These are phyloP conservation scores for Colletotrichum shisoi DNA, from an alignment of 2,329 filamentous ascomycete genomes.

Conservation along the genomic window DNA sequence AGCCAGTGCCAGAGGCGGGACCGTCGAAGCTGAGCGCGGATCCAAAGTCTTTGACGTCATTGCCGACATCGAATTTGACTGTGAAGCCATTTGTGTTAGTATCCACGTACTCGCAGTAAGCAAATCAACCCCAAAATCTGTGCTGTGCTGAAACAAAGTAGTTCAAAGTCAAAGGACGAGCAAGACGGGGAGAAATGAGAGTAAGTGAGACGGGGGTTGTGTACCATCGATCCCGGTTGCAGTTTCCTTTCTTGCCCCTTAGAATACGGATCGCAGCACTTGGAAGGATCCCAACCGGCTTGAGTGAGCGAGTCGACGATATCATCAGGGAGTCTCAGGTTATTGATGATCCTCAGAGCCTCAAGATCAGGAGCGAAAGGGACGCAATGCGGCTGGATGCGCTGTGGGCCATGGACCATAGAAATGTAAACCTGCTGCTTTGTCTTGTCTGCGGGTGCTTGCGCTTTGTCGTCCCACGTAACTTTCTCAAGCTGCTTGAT, in stretches of 20 bases:
- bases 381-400: neutral
- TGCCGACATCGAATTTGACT: neutral
- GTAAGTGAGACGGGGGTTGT: neutral
- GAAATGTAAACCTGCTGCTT: neutral
- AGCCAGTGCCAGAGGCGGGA: neutral
- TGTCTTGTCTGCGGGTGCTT: neutral
- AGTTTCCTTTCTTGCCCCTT: neutral
- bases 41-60: neutral
- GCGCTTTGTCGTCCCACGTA: neutral
- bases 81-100: neutral
- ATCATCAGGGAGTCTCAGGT: neutral
- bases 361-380: neutral
- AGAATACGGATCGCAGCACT: neutral
- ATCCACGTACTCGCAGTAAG: too few relatives aligned
- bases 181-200: neutral
- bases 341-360: conserved; percentile 8
- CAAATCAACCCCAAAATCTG: too few relatives aligned
- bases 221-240: neutral
- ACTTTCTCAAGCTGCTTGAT: neutral
- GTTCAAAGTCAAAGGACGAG: neutral
- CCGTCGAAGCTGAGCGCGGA: too few relatives aligned
- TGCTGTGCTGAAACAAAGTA: too few relatives aligned
- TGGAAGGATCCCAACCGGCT: neutral
- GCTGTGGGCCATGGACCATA: neutral
- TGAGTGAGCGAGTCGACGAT: neutral